These are phyloP conservation scores for Aspergillus oerlinghausenensis DNA, from an alignment of 2,329 filamentous ascomycete species.

Conservation along the genomic window DNA sequence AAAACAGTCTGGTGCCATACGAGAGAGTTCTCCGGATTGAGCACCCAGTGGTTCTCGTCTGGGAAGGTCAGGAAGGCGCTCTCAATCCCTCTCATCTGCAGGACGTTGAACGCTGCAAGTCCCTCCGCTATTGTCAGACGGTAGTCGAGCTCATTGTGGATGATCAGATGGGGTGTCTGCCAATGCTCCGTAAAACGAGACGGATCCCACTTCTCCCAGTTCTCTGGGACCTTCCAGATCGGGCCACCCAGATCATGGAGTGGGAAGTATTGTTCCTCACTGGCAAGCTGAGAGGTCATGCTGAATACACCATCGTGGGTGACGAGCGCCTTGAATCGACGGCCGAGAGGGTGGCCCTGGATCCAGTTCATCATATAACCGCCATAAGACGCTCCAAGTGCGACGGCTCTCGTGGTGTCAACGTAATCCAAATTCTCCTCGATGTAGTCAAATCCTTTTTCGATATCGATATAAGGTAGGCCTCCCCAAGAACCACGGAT, in stretches of 20 bases:
- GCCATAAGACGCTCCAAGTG: conserved; percentile 53
- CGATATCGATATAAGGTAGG: conserved; percentile 52
- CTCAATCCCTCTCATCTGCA: conserved; percentile 70
- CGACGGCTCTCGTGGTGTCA: conserved; percentile 50
- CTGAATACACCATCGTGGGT: conserved; percentile 50
- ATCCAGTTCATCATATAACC: conserved; percentile 60
- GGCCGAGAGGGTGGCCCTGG: conserved; percentile 50
- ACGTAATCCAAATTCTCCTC: conserved; percentile 48
- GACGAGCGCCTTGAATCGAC: conserved; percentile 55
- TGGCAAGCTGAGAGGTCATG: conserved; percentile 41
- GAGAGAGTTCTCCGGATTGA: conserved; percentile 86
- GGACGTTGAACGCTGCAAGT: conserved; percentile 76
- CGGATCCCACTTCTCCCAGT: conserved; percentile 57
- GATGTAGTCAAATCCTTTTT: conserved; percentile 51
- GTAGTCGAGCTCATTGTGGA: conserved; percentile 89
- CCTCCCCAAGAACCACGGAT: conserved; percentile 53
- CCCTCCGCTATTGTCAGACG: conserved; percentile 81
- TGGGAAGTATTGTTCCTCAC: conserved; percentile 54
- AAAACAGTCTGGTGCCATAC: conserved; percentile 87
- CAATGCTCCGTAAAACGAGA: conserved; percentile 59
- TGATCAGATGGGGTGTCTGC: conserved; percentile 81
- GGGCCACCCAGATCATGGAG: conserved; percentile 49
- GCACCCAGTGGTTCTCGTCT: conserved; percentile 75
- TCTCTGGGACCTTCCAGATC: conserved; percentile 47
- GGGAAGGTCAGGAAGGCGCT: conserved; percentile 79